phyloP scores from a whole-genome alignment of 257 asterid species.

The Nicotiana sylvestris region DNA sequence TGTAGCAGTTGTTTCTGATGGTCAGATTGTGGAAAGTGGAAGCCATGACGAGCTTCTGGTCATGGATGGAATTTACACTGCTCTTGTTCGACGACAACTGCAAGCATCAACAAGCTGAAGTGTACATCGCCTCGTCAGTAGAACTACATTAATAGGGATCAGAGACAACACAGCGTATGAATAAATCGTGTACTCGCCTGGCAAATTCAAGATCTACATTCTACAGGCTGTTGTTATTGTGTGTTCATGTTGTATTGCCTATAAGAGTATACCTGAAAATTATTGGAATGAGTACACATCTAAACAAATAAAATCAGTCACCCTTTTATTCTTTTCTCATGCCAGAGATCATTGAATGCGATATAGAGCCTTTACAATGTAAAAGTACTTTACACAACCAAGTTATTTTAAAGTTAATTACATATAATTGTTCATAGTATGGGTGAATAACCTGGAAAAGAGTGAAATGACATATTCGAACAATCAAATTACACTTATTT shows the following conservation, averaged over 20 bases:
- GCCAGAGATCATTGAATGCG: too few species aligned
- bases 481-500: too few species aligned
- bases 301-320: too few species aligned
- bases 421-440: too few species aligned
- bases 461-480: too few species aligned
- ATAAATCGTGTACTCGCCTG: neutral
- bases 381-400: too few species aligned
- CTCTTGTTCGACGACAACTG: constrained; percentile 65
- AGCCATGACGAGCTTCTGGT: constrained; percentile 58
- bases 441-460: too few species aligned
- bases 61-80: constrained; percentile 56
- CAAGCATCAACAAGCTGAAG: constrained; percentile 32
- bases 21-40: constrained; percentile 73
- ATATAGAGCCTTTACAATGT: too few species aligned
- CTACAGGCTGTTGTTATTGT: neutral
- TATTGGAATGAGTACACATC: too few species aligned
- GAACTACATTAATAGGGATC: neutral
- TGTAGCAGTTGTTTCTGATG: constrained; percentile 72
- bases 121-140: neutral
- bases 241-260: neutral
- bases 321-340: too few species aligned
- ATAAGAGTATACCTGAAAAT: too few species aligned
- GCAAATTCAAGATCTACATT: neutral
- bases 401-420: too few species aligned
- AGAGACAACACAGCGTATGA: neutral